Evolutionary conservation across 371 early-diverging fungal genomes (phyloP).

Genomic region (Apophysomyces elegans): DNA sequence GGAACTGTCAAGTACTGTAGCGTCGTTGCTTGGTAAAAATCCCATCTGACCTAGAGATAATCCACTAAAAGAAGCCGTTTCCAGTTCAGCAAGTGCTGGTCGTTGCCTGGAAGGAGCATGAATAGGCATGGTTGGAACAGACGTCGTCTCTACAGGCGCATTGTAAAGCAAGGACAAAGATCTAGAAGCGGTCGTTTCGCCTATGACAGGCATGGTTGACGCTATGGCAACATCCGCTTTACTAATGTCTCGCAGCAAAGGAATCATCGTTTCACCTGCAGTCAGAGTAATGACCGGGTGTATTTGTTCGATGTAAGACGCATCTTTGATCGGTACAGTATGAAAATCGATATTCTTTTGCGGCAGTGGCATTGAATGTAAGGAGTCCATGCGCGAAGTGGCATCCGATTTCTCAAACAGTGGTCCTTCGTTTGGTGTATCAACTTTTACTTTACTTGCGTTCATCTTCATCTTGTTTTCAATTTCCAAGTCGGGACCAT

Average conservation of each 20-base stretch:
- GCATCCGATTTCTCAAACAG: not conserved
- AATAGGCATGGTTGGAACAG: not conserved
- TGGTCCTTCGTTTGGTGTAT: not conserved
- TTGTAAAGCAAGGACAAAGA: not conserved
- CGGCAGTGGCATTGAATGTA: no score
- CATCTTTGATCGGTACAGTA: not conserved
- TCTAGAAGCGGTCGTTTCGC: not conserved
- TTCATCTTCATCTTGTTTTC: not conserved
- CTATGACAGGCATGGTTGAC: not conserved
- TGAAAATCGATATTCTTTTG: not conserved
- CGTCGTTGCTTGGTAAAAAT: not conserved
- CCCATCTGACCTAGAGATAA: slow-evolving; percentile 2
- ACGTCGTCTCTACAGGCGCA: not conserved
- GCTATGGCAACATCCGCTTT: not conserved
- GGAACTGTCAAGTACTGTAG: not conserved
- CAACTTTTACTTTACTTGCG: not conserved
- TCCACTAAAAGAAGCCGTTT: not conserved
- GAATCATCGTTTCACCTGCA: no score
- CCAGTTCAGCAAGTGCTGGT: not conserved
- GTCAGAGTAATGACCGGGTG: no score
- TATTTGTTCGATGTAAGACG: no score
- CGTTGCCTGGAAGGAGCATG: not conserved
- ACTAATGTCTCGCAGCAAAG: no score
- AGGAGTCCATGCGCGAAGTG: no score
- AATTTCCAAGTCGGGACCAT: not conserved